Base-by-base conservation (phyloP, 2,329 filamentous ascomycete species). In the Alternaria ethzedia region DNA sequence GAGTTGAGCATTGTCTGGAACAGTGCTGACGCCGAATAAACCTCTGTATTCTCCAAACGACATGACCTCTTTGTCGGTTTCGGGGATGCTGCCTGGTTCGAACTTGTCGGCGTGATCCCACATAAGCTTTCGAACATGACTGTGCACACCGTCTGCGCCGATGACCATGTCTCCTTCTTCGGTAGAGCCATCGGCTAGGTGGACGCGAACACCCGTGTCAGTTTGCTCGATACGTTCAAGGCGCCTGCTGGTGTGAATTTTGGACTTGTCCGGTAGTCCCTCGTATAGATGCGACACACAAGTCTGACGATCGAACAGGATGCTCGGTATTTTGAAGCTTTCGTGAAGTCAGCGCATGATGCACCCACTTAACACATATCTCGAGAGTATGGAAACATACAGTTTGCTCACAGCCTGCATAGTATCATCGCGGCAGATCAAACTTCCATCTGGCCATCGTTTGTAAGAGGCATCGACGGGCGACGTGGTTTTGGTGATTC, bases 111-210 rank as follows among this genome's bases (percentile, higher is more conserved):
- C 70, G 11, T 70, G 60, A 6, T 67, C 54, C 71, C 70, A 73
- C 71, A 75, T 75, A n/a, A 70, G 60, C 9, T 61, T 12, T 11
- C 67, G 46, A 8, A 73, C 66, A 6, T 47, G 28, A 46, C 71
- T 74, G 61, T 73, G 71, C 2, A 73, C 66, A 25, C 72, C 71
- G 36, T 75, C 71, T 49, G 71, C 70, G 10, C 71, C 72, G 28
- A 75, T 66, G n/a, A 74, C 61, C 13, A 74, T 67, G 20, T 70
- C 66, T 4, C 70, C 72, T 45, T 64, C 59, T 28, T 66, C 66
- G 7, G 45, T n/a, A 15, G 67, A 60, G 13, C 71, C 71, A 47
- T 70, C 69, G 2, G 52, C 50, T 11, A 70, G 68, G 23, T 52
- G 32, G 15, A 70, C 70, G 11, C 63, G 64, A 13, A 75, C 60